Evolutionary conservation across 345 rosid genomes (phyloP), one percentile per base, ranked within the genome.

Genomic region (Erodium maritimum): DNA sequence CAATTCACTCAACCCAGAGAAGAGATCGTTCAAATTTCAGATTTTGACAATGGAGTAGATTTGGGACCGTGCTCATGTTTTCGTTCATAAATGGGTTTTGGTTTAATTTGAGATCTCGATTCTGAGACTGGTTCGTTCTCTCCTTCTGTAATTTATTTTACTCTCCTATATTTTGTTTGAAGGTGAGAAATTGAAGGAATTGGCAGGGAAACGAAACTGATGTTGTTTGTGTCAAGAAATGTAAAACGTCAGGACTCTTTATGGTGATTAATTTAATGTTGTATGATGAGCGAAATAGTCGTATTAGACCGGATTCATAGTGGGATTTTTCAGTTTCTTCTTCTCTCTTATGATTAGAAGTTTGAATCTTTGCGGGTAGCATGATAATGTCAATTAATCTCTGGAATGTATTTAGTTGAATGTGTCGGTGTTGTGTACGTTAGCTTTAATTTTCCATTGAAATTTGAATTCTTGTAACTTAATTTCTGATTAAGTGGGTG

Each of bases 1-100:
- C 58, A 23, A 23, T 58, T 62, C 62, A 56, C 63, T 52, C 65
- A 50, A 23, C 74, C 65, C 61, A 52, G 66, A 56, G 65, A 66
- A 75, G 78, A 69, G 77, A 59, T 69, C 65, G 73, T 57, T 50
- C 59, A 58, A 58, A 23, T 61, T 73, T 18, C 45, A 34, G 58
- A 19, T 57, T 57, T 64, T 69, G 42, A 63, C 76, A 66, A 61
- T 76, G 77, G 65, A 22, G 20, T 58, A 60, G 66, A 50, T 51
- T 22, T 67, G 59, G 34, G 54, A 54, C 57, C 53, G 54, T 62
- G 46, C 23, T 20, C 60, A 61, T 16, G 19, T 25, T 24, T 52
- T 50, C 45, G 18, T 55, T 69, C 55, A 24, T 58, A 18, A 29
- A 18, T 63, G 66, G 60, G 64, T 13, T 61, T 57, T 54, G 21